A percentile compares a stretch with the other conserved stretches of the same genome.
phyloP scores from a whole-genome alignment of 2,329 filamentous ascomycete genomes.

The Neoarthrinium moseri region DNA sequence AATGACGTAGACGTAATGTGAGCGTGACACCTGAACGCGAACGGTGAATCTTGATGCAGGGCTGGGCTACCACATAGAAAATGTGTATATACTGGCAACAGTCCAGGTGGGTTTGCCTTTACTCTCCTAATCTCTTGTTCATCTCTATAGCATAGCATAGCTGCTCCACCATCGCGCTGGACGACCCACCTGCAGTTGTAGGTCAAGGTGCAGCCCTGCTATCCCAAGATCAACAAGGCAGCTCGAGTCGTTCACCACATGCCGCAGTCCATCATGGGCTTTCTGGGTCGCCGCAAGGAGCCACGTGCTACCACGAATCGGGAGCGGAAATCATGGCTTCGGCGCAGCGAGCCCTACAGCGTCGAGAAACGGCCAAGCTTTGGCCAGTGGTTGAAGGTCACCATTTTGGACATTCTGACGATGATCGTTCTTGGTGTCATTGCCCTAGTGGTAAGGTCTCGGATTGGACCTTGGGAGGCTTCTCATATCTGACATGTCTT shows the following conservation, averaged over 20 bases:
- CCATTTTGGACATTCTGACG: constrained; percentile 58
- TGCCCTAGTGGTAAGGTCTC: constrained; percentile 26
- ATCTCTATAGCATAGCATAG: no score
- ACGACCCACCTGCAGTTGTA: no score
- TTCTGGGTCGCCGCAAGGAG: neutral
- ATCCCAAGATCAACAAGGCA: neutral
- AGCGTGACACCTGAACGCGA: neutral
- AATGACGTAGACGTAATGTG: neutral
- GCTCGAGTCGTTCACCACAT: no score
- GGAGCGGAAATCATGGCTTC: neutral
- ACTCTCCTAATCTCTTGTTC: no score
- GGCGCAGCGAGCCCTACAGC: constrained; percentile 10
- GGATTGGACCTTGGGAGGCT: neutral
- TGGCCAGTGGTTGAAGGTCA: constrained; percentile 54
- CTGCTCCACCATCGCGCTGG: no score
- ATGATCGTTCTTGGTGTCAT: constrained; percentile 54
- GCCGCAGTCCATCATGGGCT: constrained; percentile 2
- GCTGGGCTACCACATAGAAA: no score
- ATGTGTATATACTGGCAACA: no score
- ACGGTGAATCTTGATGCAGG: neutral
- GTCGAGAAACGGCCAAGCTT: constrained; percentile 20
- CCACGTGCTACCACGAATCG: neutral
- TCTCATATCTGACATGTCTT: neutral
- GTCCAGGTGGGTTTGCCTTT: no score
- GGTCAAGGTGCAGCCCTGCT: neutral